Conservation (phyloP, 75 land plant genomes). For the Sequoiadendron giganteum region DNA sequence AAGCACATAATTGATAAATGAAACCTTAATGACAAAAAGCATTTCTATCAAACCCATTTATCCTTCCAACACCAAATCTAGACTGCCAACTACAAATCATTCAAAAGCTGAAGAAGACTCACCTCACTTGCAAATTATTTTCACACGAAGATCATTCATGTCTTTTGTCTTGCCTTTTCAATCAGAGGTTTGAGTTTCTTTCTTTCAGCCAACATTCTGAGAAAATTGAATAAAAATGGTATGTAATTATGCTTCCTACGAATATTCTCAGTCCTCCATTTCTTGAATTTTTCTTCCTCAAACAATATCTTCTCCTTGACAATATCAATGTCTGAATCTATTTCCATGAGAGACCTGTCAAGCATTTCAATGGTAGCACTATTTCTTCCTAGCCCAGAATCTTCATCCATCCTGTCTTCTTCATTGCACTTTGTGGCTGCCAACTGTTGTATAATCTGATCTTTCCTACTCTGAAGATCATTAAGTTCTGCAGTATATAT, state of each 20-base stretch:
- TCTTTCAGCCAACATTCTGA: conserved; percentile 95
- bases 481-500: conserved; percentile 80
- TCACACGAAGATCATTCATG: conserved; percentile 20
- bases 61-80: neutral
- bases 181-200: conserved; percentile 95
- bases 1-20: neutral
- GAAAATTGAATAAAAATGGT: conserved; percentile 94
- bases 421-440: conserved; percentile 33
- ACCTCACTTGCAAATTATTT: neutral
- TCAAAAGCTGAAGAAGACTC: neutral
- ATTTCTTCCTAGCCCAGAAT: conserved; percentile 11
- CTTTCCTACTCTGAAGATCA: conserved; percentile 75
- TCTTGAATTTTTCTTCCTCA: conserved; percentile 98
- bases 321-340: conserved; percentile 64
- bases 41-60: neutral
- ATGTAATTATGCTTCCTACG: conserved; percentile 97
- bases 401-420: conserved; percentile 20
- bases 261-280: conserved; percentile 96
- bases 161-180: conserved; percentile 95
- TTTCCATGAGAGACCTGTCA: conserved; percentile 58
- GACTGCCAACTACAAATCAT: neutral
- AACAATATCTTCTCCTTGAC: conserved; percentile 74
- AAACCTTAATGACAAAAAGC: neutral
- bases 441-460: conserved; percentile 54
- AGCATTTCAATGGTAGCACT: conserved; percentile 37